Base-by-base conservation (phyloP, 1,284 basidiomycete genomes). In the Leccinum subrobustum region DNA sequence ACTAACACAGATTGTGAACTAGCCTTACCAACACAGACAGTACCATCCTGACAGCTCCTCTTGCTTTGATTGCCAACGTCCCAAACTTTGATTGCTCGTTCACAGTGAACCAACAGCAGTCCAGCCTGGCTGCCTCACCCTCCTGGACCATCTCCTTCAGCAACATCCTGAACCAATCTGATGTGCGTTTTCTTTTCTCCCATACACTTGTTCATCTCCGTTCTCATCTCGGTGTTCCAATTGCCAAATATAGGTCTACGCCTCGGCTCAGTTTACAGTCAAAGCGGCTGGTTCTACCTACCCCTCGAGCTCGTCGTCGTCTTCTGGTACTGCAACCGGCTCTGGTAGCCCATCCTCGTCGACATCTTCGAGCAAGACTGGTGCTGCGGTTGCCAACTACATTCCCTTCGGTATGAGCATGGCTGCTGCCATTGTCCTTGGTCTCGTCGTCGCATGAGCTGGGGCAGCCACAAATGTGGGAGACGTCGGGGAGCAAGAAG, bases 241-340 rank as follows among this genome's bases (percentile, higher is more conserved):
- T 42, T n/a, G 6, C 14, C 18, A 33, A 8, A 23, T 51, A 64
- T 66, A 92, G 86, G 66, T 92, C 63, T 90, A 82, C 68, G 85
- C 86, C 23, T 88, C 31, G 65, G 82, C 59, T 68, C 75, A 9
- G 16, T 92, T 92, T 74, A 84, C 88, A 71, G 83, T 93, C 76
- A 88, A 88, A 71, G 68, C 87, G 12, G 66, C 77, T 47, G 85
- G 84, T 56, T 80, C 90, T 12, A 9, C 79, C 7, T 93, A 89
- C 74, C 88, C 90, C 18, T 64, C 78, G 3, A 63, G 44, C 20
- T 47, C 70, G 3, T 70, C 70, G 4, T 70, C 79, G 2, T 50
- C 65, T 14, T 74, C 79, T 47, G 62, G 65, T 48, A 59, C 69
- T 2, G 60, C 70, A 2, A 70, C 74, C 12, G 20, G 59, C 29